Percentiles rank a stretch among this genome's conserved stretches.
Evolutionary conservation across 495 filamentous ascomycete species (phyloP).

Genomic region (Aspergillus incahuasiensis): DNA sequence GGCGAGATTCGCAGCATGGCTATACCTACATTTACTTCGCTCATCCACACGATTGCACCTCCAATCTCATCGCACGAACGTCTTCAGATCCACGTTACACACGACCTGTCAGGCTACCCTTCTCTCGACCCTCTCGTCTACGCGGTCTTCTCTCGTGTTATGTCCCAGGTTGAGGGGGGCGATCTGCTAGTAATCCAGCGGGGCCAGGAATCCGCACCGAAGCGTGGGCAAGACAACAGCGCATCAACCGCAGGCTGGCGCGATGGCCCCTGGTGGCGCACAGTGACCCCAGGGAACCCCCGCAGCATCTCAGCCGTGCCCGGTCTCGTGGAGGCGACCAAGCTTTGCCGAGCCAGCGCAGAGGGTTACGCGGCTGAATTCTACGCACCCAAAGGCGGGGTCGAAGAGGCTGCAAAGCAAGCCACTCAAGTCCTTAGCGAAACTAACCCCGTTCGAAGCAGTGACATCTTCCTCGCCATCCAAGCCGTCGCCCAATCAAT

Average conservation of each 20-base stretch:
- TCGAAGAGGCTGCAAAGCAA: constrained; percentile 73
- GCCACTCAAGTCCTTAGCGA: constrained; percentile 71
- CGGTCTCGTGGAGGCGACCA: constrained; percentile 80
- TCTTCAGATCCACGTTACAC: constrained; percentile 95
- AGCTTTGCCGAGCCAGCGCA: constrained; percentile 79
- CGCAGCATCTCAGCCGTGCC: constrained; percentile 76
- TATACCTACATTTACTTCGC: constrained; percentile 88
- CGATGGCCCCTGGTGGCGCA: constrained; percentile 95
- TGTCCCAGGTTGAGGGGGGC: constrained; percentile 97
- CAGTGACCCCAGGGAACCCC: constrained; percentile 51
- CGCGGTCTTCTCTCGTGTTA: constrained; percentile 88
- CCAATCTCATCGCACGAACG: constrained; percentile 97
- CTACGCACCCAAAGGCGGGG: constrained; percentile 67
- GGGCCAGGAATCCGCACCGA: constrained; percentile 75
- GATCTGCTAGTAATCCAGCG: constrained; percentile 95
- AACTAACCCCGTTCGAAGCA: constrained; percentile 83
- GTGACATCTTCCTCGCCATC: constrained; percentile 90
- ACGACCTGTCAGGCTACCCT: constrained; percentile 90
- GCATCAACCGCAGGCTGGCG: constrained; percentile 66
- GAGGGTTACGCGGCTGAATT: constrained; percentile 84
- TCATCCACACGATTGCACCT: constrained; percentile 90
- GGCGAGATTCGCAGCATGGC: constrained; percentile 85
- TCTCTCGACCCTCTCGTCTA: constrained; percentile 92
- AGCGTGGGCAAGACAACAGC: constrained; percentile 53
- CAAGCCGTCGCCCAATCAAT: constrained; percentile 70